A percentile compares a stretch with the other conserved stretches of the same genome.
Evolutionary conservation across 2,329 filamentous ascomycete genomes (phyloP).

Genomic region (Colletotrichum euphorbiae): DNA sequence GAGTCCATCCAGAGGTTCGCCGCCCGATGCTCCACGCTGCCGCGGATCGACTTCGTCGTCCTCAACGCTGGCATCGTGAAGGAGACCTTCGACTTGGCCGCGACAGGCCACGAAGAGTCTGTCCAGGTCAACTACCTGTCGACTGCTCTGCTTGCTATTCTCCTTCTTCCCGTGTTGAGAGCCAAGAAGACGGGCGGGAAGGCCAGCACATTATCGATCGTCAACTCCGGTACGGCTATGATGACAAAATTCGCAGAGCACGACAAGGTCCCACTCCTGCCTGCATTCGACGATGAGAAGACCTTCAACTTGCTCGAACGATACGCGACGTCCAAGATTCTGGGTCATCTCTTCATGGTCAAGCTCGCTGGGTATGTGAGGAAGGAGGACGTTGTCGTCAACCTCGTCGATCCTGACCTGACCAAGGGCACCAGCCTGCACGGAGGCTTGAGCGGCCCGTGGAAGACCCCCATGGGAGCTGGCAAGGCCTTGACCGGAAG

Average conservation of each 20-base stretch:
- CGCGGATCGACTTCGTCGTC: constrained; percentile 54
- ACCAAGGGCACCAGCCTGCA: constrained; percentile 56
- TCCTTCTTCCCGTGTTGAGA: constrained; percentile 51
- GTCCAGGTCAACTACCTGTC: constrained; percentile 66
- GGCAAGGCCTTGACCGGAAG: constrained; percentile 45
- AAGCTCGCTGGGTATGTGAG: constrained; percentile 52
- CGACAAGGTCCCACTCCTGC: constrained; percentile 42
- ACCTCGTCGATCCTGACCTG: constrained; percentile 59
- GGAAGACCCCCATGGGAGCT: not conserved
- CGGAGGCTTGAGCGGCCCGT: constrained; percentile 43
- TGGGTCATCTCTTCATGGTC: constrained; percentile 50
- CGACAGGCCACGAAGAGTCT: constrained; percentile 54
- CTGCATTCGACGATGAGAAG: constrained; percentile 46
- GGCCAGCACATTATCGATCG: constrained; percentile 46
- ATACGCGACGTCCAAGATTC: constrained; percentile 47
- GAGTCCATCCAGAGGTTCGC: constrained; percentile 54
- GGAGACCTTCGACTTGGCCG: constrained; percentile 43
- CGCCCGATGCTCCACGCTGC: constrained; percentile 46
- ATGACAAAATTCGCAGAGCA: constrained; percentile 43
- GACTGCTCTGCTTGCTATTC: constrained; percentile 57
- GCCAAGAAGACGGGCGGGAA: constrained; percentile 38
- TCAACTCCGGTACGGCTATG: constrained; percentile 46
- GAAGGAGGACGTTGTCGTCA: constrained; percentile 56
- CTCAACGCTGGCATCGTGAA: constrained; percentile 48
- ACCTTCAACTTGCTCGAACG: constrained; percentile 40